Conservation (phyloP, 139 green algal genomes). For the Nannochloris sp. region DNA sequence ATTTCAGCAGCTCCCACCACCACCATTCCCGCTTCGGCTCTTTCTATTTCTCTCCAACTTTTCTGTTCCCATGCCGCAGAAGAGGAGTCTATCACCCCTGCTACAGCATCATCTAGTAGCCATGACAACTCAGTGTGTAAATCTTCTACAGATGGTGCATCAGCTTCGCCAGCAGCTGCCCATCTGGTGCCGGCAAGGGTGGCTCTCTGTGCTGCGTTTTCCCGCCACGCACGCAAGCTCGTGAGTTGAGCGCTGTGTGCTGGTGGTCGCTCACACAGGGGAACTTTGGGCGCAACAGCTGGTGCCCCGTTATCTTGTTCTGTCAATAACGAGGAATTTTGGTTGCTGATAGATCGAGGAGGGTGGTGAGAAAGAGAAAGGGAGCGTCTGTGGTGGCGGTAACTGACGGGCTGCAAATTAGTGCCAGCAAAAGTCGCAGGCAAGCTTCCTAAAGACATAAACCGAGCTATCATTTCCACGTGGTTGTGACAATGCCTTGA, state of each 20-base stretch:
- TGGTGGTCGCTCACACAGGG: conserved; percentile 21
- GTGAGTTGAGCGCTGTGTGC: not conserved
- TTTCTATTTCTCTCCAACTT: conserved; percentile 24
- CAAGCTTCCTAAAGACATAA: too few species aligned
- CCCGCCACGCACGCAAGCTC: conserved; percentile 4
- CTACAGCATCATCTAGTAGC: conserved; percentile 62
- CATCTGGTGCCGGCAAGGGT: conserved; percentile 1
- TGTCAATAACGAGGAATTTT: too few species aligned
- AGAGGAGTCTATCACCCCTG: conserved; percentile 1
- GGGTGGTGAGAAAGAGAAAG: too few species aligned
- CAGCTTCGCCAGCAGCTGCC: not conserved
- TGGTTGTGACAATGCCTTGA: too few species aligned
- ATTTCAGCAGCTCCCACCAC: conserved; percentile 15
- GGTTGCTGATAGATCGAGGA: too few species aligned
- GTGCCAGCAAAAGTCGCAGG: too few species aligned
- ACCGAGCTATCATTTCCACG: too few species aligned
- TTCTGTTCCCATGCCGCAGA: too few species aligned
- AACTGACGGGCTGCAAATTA: too few species aligned
- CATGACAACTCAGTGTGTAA: conserved; percentile 58
- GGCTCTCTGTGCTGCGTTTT: not conserved
- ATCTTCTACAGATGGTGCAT: conserved; percentile 13
- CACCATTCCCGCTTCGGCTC: conserved; percentile 18
- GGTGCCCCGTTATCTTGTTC: not conserved
- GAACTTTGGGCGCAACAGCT: conserved; percentile 1
- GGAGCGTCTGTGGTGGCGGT: too few species aligned